A percentile compares a stretch with the other conserved stretches of the same genome.
phyloP scores from a whole-genome alignment of 805 yeast species.

The Zygoascus biomembranicola region DNA sequence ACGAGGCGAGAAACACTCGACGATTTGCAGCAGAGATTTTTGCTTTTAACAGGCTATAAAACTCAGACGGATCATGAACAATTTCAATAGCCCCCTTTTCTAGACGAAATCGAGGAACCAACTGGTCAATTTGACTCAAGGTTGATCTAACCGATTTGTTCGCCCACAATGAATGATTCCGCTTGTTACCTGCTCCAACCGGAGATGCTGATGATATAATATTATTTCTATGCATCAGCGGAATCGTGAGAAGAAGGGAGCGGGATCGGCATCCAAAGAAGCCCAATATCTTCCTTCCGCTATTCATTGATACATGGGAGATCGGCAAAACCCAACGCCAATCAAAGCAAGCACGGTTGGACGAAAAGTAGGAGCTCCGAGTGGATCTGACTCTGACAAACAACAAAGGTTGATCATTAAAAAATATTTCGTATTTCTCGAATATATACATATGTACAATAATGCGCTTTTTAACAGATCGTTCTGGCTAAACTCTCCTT shows the following conservation, averaged over 20 bases:
- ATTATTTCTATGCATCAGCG: background rate
- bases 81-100: slow-evolving; percentile 50
- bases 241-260: background rate
- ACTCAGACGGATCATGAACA: slow-evolving; percentile 57
- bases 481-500: slow-evolving; percentile 34
- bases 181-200: background rate
- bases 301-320: too few species aligned
- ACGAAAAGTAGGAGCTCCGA: too few species aligned
- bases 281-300: background rate
- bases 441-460: background rate
- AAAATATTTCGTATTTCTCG: background rate
- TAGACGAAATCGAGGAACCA: slow-evolving; percentile 63
- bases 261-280: background rate
- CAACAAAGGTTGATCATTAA: too few species aligned
- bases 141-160: slow-evolving; percentile 18
- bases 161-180: background rate
- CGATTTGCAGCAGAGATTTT: slow-evolving; percentile 55
- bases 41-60: slow-evolving; percentile 51
- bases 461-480: background rate
- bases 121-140: slow-evolving; percentile 43
- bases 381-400: too few species aligned
- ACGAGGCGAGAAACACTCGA: slow-evolving; percentile 72
- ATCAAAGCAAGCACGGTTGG: too few species aligned
- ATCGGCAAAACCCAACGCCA: too few species aligned
- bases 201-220: background rate